Conservation (phyloP, 257 asterid genomes). For the Forsythia viridissima region DNA sequence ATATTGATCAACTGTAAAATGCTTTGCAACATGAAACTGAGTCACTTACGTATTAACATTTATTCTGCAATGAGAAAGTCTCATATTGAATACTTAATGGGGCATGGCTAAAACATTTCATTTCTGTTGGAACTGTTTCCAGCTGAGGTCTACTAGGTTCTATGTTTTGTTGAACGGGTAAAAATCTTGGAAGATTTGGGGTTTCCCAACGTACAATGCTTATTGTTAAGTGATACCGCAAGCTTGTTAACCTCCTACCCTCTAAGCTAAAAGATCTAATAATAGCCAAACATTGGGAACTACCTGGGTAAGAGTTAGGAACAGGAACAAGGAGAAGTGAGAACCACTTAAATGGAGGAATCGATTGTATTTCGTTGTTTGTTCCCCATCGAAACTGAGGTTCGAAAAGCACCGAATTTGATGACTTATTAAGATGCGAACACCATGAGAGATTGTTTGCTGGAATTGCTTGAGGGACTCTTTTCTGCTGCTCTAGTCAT, state of each 20-base stretch:
- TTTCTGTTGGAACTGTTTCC: neutral
- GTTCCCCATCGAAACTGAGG: neutral
- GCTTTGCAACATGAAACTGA: neutral
- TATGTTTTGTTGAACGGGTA: neutral
- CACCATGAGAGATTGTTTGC: neutral
- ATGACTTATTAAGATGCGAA: neutral
- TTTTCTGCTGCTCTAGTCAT: neutral
- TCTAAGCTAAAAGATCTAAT: neutral
- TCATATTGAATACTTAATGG: neutral
- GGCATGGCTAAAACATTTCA: neutral
- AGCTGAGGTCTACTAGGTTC: neutral
- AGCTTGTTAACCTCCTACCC: neutral
- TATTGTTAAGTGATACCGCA: neutral
- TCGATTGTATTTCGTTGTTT: neutral
- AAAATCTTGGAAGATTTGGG: neutral
- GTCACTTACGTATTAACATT: neutral
- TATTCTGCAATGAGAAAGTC: neutral
- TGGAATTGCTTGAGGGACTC: neutral
- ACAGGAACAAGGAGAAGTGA: conserved; percentile 4
- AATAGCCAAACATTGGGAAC: conserved; percentile 6
- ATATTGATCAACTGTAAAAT: conserved; percentile 10
- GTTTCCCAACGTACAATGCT: neutral
- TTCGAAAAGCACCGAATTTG: neutral
- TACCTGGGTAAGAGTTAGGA: conserved; percentile 8
- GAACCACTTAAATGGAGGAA: conserved; percentile 16